Evolutionary conservation across 1,284 basidiomycete genomes (phyloP).

Genomic region (Butyriboletus regius): DNA sequence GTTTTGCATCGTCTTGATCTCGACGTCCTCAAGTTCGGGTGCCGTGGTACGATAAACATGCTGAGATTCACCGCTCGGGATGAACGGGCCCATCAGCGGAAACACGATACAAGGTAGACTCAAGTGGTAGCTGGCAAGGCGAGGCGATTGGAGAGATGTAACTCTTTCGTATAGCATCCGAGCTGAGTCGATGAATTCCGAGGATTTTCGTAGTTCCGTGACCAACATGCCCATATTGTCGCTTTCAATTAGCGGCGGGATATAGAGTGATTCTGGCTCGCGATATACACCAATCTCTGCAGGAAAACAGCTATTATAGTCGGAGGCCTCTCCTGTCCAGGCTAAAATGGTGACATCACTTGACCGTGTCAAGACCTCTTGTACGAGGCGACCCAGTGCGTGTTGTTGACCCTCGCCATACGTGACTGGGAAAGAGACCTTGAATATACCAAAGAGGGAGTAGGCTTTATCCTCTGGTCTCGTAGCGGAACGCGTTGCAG

Average conservation of each 20-base stretch:
- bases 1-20: too few relatives aligned
- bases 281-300: not conserved
- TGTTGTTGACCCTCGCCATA: slow-evolving; percentile 1
- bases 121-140: not conserved
- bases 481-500: too few relatives aligned
- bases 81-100: too few relatives aligned
- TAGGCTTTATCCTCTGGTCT: too few relatives aligned
- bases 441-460: too few relatives aligned
- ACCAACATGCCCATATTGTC: not conserved
- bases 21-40: too few relatives aligned
- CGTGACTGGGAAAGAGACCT: not conserved
- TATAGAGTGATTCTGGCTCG: not conserved
- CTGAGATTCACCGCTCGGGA: too few relatives aligned
- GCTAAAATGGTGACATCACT: not conserved
- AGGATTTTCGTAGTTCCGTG: not conserved
- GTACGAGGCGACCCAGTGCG: not conserved
- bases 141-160: not conserved
- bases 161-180: not conserved
- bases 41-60: not conserved
- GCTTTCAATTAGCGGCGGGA: not conserved
- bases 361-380: slow-evolving; percentile 1
- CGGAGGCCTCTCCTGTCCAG: not conserved
- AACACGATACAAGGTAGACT: not conserved
- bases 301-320: slow-evolving; percentile 4
- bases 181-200: not conserved